A percentile compares a stretch with the other conserved stretches of the same genome.
phyloP scores from a whole-genome alignment of 257 asterid species.

The Mentha longifolia region DNA sequence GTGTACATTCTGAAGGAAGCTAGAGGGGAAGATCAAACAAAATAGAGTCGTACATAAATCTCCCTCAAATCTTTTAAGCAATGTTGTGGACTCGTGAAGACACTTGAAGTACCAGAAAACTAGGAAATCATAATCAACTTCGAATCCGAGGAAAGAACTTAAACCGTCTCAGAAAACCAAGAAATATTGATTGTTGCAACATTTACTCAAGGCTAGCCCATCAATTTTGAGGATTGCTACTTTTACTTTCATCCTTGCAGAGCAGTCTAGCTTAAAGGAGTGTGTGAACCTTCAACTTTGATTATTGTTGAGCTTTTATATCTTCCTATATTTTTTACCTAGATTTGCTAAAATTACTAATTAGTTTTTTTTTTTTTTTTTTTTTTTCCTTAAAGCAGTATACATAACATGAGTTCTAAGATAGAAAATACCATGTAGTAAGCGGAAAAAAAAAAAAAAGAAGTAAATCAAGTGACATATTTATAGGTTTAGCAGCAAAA shows the following conservation, averaged over 20 bases:
- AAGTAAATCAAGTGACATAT: too few relatives aligned
- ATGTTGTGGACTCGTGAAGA: neutral
- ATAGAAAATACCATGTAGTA: too few relatives aligned
- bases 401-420: too few relatives aligned
- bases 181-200: neutral
- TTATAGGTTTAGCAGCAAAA: neutral
- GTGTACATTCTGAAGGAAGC: neutral
- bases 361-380: too few relatives aligned
- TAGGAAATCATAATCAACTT: neutral
- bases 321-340: neutral
- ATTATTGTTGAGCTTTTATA: neutral
- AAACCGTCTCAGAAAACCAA: neutral
- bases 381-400: too few relatives aligned
- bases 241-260: neutral
- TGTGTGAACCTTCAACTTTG: too few relatives aligned
- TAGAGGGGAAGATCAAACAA: neutral
- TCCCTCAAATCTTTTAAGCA: neutral
- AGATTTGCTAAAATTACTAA: neutral
- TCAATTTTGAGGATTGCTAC: neutral
- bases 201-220: neutral
- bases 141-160: neutral
- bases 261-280: too few relatives aligned
- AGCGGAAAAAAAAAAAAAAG: too few relatives aligned
- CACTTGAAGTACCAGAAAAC: neutral
- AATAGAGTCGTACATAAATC: conserved; percentile 2